phyloP scores from a whole-genome alignment of 257 asterid species.

The Osmanthus fragrans region DNA sequence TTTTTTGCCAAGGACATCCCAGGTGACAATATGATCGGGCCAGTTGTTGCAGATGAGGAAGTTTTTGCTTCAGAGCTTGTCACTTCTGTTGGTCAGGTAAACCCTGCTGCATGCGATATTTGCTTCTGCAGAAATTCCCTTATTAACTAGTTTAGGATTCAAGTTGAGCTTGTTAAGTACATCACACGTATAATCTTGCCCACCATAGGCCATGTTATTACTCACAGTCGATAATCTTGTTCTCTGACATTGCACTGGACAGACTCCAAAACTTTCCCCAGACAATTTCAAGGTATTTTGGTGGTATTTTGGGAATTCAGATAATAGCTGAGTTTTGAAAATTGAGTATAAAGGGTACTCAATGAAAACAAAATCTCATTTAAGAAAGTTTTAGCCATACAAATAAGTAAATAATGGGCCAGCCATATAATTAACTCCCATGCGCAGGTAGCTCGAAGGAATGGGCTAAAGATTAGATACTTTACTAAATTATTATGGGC shows the following conservation, averaged over 20 bases:
- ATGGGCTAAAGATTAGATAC: background rate
- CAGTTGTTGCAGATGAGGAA: conserved; percentile 74
- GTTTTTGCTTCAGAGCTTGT: conserved; percentile 75
- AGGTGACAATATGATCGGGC: conserved; percentile 63
- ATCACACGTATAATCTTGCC: background rate
- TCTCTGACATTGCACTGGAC: background rate
- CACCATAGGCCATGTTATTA: background rate
- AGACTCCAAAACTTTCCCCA: background rate
- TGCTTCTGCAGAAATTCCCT: conserved; percentile 7
- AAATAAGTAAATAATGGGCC: background rate
- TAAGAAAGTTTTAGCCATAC: background rate
- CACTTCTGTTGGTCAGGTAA: conserved; percentile 97
- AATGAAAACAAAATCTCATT: background rate
- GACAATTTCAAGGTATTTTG: background rate
- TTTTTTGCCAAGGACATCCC: conserved; percentile 79
- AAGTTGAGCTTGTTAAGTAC: background rate
- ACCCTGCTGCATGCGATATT: conserved; percentile 5
- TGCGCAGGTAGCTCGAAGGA: background rate
- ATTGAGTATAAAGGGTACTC: background rate
- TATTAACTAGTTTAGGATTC: background rate
- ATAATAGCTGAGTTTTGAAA: background rate
- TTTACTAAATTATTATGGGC: background rate
- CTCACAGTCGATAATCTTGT: background rate
- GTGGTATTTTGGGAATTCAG: background rate
- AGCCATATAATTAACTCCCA: background rate